These are phyloP conservation scores for Colletotrichum sp. DNA, from an alignment of 2,329 filamentous ascomycete genomes.

Conservation along the genomic window DNA sequence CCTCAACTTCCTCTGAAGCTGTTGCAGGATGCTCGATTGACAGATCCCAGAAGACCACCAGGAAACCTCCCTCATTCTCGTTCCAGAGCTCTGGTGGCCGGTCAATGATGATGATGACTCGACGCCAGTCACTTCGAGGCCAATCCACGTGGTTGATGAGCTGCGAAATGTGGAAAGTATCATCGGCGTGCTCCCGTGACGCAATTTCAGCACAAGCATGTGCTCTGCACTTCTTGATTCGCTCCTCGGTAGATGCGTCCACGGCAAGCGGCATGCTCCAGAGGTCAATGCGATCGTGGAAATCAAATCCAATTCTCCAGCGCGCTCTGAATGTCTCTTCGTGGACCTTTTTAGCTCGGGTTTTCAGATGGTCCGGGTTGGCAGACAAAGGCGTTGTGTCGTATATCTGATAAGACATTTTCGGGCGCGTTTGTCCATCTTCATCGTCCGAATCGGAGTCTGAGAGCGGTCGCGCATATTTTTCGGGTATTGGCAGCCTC, in stretches of 20 bases:
- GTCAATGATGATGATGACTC: constrained; percentile 3
- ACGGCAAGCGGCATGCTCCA: constrained; percentile 1
- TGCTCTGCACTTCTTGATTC: not conserved
- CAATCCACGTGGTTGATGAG: not conserved
- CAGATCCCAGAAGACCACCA: not conserved
- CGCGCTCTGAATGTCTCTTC: not conserved
- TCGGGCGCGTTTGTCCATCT: not conserved
- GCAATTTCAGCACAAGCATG: not conserved
- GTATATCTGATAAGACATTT: constrained; percentile 7
- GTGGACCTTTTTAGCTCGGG: not conserved
- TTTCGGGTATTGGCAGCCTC: not conserved
- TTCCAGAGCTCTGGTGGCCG: not conserved
- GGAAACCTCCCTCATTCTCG: not conserved
- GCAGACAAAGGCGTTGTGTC: not conserved
- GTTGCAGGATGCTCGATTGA: not conserved
- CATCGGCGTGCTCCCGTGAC: not conserved
- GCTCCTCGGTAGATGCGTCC: not conserved
- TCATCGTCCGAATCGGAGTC: not conserved
- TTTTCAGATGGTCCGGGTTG: not conserved
- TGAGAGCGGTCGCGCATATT: not conserved
- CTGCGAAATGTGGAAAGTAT: not conserved
- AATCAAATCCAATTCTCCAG: not conserved
- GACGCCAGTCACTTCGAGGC: not conserved
- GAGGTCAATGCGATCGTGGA: not conserved
- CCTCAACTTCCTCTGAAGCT: not conserved